These are phyloP conservation scores for Acacia pycnantha DNA, from an alignment of 331 rosid genomes.

Conservation along the genomic window DNA sequence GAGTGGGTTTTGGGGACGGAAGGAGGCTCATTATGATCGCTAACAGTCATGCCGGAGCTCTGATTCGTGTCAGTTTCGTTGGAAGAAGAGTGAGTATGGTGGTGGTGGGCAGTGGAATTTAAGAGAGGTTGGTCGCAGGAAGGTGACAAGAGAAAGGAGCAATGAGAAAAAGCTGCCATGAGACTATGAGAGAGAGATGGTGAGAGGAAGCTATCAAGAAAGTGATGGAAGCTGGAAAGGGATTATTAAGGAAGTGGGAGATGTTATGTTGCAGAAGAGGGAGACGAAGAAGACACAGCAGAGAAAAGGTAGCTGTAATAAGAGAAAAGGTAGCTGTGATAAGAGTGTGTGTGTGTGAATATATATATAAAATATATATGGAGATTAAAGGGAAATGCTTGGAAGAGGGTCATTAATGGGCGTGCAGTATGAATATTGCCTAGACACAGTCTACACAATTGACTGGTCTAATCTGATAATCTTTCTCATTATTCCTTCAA, in stretches of 20 bases:
- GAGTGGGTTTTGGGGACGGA: conserved; percentile 46
- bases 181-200: not conserved
- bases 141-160: conserved; percentile 32
- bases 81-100: not conserved
- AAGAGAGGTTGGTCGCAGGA: conserved; percentile 7
- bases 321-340: not conserved
- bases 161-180: conserved; percentile 69
- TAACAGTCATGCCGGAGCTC: conserved; percentile 28
- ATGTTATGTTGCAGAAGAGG: conserved; percentile 17
- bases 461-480: not conserved
- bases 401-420: no score
- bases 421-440: no score
- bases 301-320: conserved; percentile 22
- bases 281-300: not conserved
- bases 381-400: no score
- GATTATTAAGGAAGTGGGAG: not conserved
- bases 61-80: conserved; percentile 17
- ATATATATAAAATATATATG: no score
- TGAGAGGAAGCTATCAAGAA: conserved; percentile 27
- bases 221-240: conserved; percentile 27
- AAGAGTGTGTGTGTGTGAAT: no score
- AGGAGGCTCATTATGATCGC: conserved; percentile 28
- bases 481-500: not conserved
- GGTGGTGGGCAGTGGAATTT: not conserved
- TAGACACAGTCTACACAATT: no score